These are phyloP conservation scores for Atkinsonella texensis DNA, from an alignment of 2,329 filamentous ascomycete genomes.

Conservation along the genomic window DNA sequence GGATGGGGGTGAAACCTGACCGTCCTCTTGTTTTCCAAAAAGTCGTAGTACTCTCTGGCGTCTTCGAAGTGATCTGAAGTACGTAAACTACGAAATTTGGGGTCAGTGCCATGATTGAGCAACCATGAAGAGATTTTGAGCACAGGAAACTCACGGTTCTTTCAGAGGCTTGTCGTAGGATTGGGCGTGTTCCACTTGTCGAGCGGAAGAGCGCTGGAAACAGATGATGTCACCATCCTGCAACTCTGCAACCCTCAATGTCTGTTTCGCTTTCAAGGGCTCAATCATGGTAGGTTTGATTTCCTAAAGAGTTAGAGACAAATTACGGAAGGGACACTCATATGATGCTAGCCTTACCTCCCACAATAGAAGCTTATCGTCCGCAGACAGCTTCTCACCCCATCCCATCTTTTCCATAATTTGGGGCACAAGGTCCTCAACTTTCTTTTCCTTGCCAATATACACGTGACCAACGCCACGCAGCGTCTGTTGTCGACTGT, in stretches of 20 bases:
- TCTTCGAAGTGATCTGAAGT: constrained; percentile 48
- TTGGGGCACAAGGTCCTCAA: constrained; percentile 66
- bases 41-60: constrained; percentile 84
- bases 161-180: constrained; percentile 17
- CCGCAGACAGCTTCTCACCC: constrained; percentile 57
- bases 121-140: too few relatives aligned
- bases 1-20: constrained; percentile 67
- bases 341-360: constrained; percentile 38
- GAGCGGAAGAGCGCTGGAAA: constrained; percentile 59
- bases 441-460: constrained; percentile 75
- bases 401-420: constrained; percentile 81
- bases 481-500: constrained; percentile 62
- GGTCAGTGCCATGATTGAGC: background rate
- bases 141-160: constrained; percentile 17
- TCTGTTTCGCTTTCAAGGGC: constrained; percentile 79
- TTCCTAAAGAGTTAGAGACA: constrained; percentile 38
- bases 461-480: constrained; percentile 74
- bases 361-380: constrained; percentile 57
- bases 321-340: background rate
- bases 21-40: constrained; percentile 70
- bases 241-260: constrained; percentile 81
- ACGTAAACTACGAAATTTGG: constrained; percentile 8
- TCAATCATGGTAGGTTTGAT: constrained; percentile 99
- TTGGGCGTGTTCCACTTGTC: constrained; percentile 26
- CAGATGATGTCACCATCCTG: constrained; percentile 96